A percentile compares a stretch with the other conserved stretches of the same genome.
phyloP scores from a whole-genome alignment of 2,329 filamentous ascomycete genomes.

The Aspergillus fischeri region DNA sequence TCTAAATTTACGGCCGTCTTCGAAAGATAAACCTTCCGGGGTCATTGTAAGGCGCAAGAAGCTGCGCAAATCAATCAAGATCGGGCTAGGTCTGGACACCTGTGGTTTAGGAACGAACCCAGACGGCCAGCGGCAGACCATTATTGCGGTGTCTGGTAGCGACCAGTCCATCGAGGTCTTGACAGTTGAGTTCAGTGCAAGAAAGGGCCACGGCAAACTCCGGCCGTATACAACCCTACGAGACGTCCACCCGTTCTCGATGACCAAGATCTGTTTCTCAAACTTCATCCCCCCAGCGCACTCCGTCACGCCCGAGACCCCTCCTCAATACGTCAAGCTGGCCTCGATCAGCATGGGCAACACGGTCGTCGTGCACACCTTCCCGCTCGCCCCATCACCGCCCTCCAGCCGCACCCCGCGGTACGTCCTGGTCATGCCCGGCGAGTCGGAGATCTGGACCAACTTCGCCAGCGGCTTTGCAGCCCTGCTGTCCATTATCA shows the following conservation, averaged over 20 bases:
- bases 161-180: slow-evolving; percentile 75
- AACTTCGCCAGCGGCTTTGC: slow-evolving; percentile 54
- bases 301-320: slow-evolving; percentile 45
- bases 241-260: slow-evolving; percentile 55
- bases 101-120: slow-evolving; percentile 60
- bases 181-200: slow-evolving; percentile 64
- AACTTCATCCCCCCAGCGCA: slow-evolving; percentile 49
- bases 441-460: slow-evolving; percentile 50
- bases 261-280: slow-evolving; percentile 54
- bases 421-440: slow-evolving; percentile 64
- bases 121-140: slow-evolving; percentile 67
- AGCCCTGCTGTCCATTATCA: slow-evolving; percentile 57
- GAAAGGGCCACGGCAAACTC: slow-evolving; percentile 45
- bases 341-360: slow-evolving; percentile 79
- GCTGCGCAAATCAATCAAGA: slow-evolving; percentile 65
- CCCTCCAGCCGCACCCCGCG: slow-evolving; percentile 51
- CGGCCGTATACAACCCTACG: slow-evolving; percentile 49
- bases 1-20: slow-evolving; percentile 31
- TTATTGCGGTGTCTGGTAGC: slow-evolving; percentile 74
- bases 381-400: slow-evolving; percentile 57
- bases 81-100: slow-evolving; percentile 74
- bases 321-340: slow-evolving; percentile 65
- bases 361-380: slow-evolving; percentile 72
- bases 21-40: slow-evolving; percentile 28
- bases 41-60: slow-evolving; percentile 50